A percentile compares a stretch with the other conserved stretches of the same genome.
phyloP scores from a whole-genome alignment of 768 basidiomycete genomes.

The Botryobasidium botryosum region DNA sequence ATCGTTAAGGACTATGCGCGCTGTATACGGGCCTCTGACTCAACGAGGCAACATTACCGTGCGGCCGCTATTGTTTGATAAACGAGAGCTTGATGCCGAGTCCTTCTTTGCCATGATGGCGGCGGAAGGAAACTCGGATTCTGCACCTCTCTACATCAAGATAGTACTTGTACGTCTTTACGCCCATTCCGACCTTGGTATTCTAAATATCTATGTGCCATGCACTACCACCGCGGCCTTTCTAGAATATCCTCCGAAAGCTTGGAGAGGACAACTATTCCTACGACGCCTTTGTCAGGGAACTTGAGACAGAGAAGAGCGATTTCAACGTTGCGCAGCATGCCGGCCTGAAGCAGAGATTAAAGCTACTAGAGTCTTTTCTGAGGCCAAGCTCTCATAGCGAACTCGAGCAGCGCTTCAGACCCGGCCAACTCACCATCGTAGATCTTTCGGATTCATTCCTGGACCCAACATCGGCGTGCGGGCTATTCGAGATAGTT shows the following conservation, averaged over 20 bases:
- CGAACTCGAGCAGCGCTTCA: slow-evolving; percentile 27
- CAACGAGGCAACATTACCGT: slow-evolving; percentile 3
- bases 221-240: not conserved
- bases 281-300: slow-evolving; percentile 4
- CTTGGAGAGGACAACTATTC: slow-evolving; percentile 7
- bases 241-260: slow-evolving; percentile 6
- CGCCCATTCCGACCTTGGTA: not conserved
- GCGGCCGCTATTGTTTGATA: slow-evolving; percentile 25
- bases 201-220: not conserved
- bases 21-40: slow-evolving; percentile 28
- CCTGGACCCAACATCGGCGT: slow-evolving; percentile 41
- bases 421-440: slow-evolving; percentile 42
- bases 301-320: not conserved
- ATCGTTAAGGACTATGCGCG: slow-evolving; percentile 41
- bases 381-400: slow-evolving; percentile 27
- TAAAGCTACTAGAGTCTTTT: slow-evolving; percentile 6
- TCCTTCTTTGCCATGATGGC: slow-evolving; percentile 7
- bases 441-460: slow-evolving; percentile 61
- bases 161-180: slow-evolving; percentile 34
- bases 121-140: slow-evolving; percentile 31
- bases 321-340: slow-evolving; percentile 5
- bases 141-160: slow-evolving; percentile 56
- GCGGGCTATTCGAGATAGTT: slow-evolving; percentile 53
- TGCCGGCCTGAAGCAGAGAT: slow-evolving; percentile 4
- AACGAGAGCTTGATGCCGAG: slow-evolving; percentile 5